Base-by-base conservation (phyloP, 1,284 basidiomycete genomes). In the Lentinus polychrous region DNA sequence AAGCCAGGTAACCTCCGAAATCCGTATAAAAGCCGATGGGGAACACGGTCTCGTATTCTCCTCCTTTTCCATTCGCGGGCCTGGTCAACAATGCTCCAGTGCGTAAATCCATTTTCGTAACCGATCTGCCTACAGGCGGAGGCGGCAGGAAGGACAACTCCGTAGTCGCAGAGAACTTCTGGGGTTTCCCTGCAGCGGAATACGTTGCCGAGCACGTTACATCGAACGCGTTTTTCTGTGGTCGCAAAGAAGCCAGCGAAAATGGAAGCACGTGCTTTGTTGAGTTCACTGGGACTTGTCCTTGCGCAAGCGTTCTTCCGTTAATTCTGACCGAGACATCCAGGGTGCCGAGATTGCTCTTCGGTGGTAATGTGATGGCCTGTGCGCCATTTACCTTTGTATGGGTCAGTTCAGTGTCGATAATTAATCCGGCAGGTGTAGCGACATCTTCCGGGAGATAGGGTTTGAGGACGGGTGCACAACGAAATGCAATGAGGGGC, bases 1-100 rank as follows among this genome's bases (percentile, higher is more conserved):
- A 56, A 2, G 71, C 71, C 41, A 88, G 61, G 56, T 86, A 87
- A 3, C 66, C 67, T 45, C 72, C 72, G 50, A 85, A 88, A 36
- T 70, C 66, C 0, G 85, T 86, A 58, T 86, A 89, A 60, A 84
- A 89, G 2, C 86, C 86, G 46, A 86, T 73, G 0, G 86, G 83
- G 45, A 87, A 76, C 0, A 89, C 70, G 0, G 79, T 73, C 35
- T 74, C 70, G 59, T 79, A 87, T 4, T 60, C 57, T 1, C 77
- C 76, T 5, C 68, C 69, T 42, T 66, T 65, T 11, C 77, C 78
- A 48, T 62, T 68, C 1, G 70, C 67, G 14, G 77, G 74, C 52
- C 75, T 72, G 3, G 81, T 82, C 33, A 87, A 66, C 45, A 88
- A 54, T 0, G 76, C 80, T 2, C 86, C 86, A 1, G 83, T 86